phyloP scores from a whole-genome alignment of 1,139 yeast species.

The Saccharomyces hybrid region DNA sequence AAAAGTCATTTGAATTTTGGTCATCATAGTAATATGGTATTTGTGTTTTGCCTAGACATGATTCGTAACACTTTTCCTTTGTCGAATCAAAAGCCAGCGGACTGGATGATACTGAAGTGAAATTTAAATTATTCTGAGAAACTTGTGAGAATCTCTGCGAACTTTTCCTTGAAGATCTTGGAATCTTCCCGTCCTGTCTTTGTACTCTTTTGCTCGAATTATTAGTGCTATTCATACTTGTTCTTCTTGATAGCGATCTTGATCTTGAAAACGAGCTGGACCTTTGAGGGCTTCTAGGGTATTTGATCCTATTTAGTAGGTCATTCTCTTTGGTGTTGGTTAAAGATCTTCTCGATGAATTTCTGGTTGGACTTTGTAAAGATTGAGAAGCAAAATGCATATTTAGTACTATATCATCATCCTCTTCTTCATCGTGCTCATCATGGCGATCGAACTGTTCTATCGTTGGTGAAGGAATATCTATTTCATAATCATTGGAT shows the following conservation, averaged over 20 bases:
- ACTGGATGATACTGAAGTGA: background rate
- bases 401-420: background rate
- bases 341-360: background rate
- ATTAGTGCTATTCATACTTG: background rate
- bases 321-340: background rate
- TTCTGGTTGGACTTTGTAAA: background rate
- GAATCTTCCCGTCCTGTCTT: background rate
- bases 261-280: background rate
- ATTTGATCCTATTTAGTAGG: background rate
- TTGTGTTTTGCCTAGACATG: slow-evolving; percentile 12
- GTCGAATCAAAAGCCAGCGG: slow-evolving; percentile 14
- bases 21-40: slow-evolving; percentile 15
- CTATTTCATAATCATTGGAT: background rate
- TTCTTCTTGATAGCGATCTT: background rate
- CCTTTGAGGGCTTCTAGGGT: background rate
- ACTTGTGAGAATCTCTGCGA: background rate
- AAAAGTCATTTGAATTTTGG: slow-evolving; percentile 43
- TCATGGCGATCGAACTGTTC: background rate
- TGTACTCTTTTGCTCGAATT: background rate
- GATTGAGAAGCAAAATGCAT: slow-evolving; percentile 1
- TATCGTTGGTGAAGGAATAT: background rate
- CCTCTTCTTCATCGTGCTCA: background rate
- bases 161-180: background rate
- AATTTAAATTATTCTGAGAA: background rate
- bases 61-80: slow-evolving; percentile 7